Percentiles rank a stretch among this genome's conserved stretches.
Conservation (phyloP, 108 stramenopile species). For the Cyclotella kingstonii region DNA sequence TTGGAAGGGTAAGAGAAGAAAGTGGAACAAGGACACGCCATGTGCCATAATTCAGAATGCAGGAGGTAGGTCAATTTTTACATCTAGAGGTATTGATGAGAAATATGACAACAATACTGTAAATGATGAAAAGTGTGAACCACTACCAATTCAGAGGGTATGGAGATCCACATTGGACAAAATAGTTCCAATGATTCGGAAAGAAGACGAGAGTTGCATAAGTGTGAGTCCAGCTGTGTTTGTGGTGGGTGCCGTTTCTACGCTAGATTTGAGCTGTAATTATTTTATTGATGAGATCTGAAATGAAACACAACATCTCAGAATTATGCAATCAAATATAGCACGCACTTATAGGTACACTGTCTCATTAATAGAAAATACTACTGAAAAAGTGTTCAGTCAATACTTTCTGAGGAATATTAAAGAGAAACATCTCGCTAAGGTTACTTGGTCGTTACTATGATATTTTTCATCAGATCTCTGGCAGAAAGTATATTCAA, state of each 20-base stretch:
- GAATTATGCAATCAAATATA: no score
- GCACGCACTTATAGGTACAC: no score
- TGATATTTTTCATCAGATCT: no score
- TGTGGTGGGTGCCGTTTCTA: slow-evolving; percentile 30
- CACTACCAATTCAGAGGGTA: slow-evolving; percentile 24
- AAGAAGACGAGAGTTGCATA: slow-evolving; percentile 23
- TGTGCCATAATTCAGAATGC: slow-evolving; percentile 46
- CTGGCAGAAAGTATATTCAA: no score
- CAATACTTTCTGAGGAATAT: no score
- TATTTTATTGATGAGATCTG: neutral
- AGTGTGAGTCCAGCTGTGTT: slow-evolving; percentile 45
- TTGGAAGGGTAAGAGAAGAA: neutral
- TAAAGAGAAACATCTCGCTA: no score
- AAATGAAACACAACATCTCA: neutral
- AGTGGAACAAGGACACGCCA: slow-evolving; percentile 28
- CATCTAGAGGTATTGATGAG: neutral
- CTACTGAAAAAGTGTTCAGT: no score
- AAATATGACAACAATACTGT: neutral
- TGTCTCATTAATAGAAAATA: no score
- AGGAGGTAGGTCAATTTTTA: slow-evolving; percentile 2
- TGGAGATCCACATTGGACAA: slow-evolving; percentile 31
- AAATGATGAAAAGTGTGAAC: neutral
- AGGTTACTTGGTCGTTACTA: no score
- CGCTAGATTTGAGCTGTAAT: slow-evolving; percentile 24
- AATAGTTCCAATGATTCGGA: slow-evolving; percentile 24